Conservation (phyloP, 371 early-diverging fungal genomes). For the Mycotypha africana region DNA sequence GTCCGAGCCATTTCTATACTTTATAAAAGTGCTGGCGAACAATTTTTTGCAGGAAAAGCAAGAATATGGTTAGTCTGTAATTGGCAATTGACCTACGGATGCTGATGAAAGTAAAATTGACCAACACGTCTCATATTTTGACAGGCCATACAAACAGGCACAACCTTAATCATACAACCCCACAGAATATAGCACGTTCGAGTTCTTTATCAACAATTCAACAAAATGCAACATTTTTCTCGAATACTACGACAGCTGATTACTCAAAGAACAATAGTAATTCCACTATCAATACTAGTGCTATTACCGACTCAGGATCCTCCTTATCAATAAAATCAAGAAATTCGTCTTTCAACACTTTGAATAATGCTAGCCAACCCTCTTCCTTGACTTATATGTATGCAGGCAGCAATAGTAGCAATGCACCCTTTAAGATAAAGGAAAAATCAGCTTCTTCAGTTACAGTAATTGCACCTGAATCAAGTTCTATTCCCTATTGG, state of each 20-base stretch:
- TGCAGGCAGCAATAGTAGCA: too few relatives aligned
- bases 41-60: slow-evolving; percentile 24
- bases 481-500: slow-evolving; percentile 32
- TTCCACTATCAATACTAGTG: too few relatives aligned
- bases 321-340: slow-evolving; percentile 13
- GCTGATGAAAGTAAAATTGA: too few relatives aligned
- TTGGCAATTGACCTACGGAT: too few relatives aligned
- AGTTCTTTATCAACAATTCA: too few relatives aligned
- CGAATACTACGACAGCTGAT: too few relatives aligned
- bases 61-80: slow-evolving; percentile 7
- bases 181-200: too few relatives aligned
- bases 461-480: slow-evolving; percentile 25
- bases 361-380: slow-evolving; percentile 21
- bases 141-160: too few relatives aligned
- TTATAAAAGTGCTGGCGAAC: slow-evolving; percentile 22
- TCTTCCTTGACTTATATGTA: slow-evolving; percentile 33
- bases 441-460: slow-evolving; percentile 33
- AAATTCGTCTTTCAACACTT: slow-evolving; percentile 17
- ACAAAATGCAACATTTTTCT: too few relatives aligned
- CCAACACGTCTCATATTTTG: too few relatives aligned
- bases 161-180: too few relatives aligned
- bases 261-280: too few relatives aligned
- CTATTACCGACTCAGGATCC: slow-evolving; percentile 6
- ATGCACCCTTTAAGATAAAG: slow-evolving; percentile 37
- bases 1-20: slow-evolving; percentile 22